Conservation (phyloP, 208 protist species). For the Trypanosoma lewisi region DNA sequence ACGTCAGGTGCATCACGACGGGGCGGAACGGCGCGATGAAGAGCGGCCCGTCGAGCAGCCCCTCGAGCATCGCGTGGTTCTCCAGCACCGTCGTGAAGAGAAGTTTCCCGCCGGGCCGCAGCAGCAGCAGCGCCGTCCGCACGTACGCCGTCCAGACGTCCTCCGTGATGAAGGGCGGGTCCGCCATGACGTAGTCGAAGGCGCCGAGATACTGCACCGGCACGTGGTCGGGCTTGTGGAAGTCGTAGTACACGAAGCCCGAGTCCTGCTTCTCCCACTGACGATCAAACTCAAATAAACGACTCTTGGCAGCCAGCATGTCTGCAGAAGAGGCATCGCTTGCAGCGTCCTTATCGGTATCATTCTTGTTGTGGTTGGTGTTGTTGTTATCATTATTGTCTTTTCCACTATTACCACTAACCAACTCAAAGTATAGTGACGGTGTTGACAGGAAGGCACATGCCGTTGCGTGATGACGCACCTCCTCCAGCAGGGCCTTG, state of each 20-base stretch:
- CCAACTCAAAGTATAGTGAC: conserved; percentile 86
- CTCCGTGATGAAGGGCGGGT: conserved; percentile 92
- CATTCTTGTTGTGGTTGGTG: too few relatives aligned
- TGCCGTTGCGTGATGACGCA: conserved; percentile 54
- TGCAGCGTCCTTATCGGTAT: background rate
- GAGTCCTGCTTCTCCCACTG: conserved; percentile 75
- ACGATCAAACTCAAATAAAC: conserved; percentile 86
- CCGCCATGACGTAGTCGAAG: conserved; percentile 93
- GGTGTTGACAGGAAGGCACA: conserved; percentile 91
- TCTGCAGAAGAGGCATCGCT: conserved; percentile 4
- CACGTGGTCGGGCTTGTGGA: conserved; percentile 68
- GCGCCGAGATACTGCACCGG: conserved; percentile 61
- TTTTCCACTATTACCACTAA: conserved; percentile 16
- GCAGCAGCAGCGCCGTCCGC: conserved; percentile 54
- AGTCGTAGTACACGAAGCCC: conserved; percentile 89
- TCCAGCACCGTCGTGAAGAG: conserved; percentile 91
- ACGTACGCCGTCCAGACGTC: conserved; percentile 89
- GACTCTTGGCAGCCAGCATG: conserved; percentile 40
- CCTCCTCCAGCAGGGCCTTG: conserved; percentile 57
- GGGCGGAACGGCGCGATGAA: conserved; percentile 85
- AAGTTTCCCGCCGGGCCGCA: conserved; percentile 67
- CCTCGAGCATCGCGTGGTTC: conserved; percentile 85
- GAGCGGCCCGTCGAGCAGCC: conserved; percentile 56
- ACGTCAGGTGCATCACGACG: conserved; percentile 81
- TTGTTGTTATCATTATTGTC: conserved; percentile 28